phyloP scores from a whole-genome alignment of 306 rosid genomes.

The Malus sylvestris region DNA sequence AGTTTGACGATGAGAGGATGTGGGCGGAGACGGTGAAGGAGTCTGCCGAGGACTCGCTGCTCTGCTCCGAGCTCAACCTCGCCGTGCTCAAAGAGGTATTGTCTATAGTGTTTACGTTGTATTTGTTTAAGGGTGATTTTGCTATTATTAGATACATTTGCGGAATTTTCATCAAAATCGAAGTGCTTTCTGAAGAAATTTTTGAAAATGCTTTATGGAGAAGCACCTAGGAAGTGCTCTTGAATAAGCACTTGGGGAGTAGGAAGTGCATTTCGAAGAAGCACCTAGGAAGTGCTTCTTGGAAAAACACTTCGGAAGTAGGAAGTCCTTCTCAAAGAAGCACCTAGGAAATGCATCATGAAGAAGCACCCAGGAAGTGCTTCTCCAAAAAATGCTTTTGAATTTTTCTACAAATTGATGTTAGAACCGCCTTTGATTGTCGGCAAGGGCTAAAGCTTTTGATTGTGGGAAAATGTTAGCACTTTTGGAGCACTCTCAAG shows the following conservation, averaged over 20 bases:
- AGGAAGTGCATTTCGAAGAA: not conserved
- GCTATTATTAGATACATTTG: not conserved
- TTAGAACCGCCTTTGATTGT: too few species aligned
- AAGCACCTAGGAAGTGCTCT: not conserved
- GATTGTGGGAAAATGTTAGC: too few species aligned
- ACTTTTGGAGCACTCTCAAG: too few species aligned
- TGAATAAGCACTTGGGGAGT: not conserved
- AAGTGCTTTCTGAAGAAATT: not conserved
- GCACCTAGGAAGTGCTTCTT: too few species aligned
- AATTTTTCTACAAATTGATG: too few species aligned
- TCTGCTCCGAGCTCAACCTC: slow-evolving; percentile 55
- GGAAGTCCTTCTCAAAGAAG: too few species aligned
- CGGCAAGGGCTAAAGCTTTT: too few species aligned
- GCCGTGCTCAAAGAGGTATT: slow-evolving; percentile 78
- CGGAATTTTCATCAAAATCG: not conserved
- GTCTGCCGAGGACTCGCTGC: slow-evolving; percentile 63
- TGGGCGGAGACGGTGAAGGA: slow-evolving; percentile 49
- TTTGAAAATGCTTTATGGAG: not conserved
- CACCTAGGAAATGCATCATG: too few species aligned
- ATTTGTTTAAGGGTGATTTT: not conserved
- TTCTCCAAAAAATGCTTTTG: too few species aligned
- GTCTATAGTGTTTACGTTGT: not conserved
- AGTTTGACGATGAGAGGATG: slow-evolving; percentile 59
- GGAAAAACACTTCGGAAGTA: too few species aligned
- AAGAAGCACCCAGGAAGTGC: too few species aligned